Percentiles rank a stretch among this genome's conserved stretches.
phyloP scores from a whole-genome alignment of 164 flowering plant genomes.

The Dillenia turbinata region DNA sequence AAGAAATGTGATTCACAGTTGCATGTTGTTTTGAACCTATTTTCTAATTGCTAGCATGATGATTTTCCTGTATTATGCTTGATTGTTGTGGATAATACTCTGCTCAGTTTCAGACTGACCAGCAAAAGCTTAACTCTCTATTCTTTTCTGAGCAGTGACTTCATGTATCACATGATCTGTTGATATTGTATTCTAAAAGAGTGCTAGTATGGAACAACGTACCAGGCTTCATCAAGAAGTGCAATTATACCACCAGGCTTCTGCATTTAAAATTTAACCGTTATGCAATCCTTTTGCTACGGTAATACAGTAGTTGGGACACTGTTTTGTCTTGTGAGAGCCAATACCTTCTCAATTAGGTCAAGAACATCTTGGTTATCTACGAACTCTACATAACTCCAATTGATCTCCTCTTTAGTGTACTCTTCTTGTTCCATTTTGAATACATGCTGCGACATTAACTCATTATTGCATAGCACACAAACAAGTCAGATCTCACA shows the following conservation, averaged over 20 bases:
- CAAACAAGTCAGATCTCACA: no score
- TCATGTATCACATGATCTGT: no score
- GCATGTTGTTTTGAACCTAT: no score
- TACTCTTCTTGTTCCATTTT: conserved; percentile 93
- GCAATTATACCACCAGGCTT: conserved; percentile 90
- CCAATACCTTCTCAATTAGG: conserved; percentile 72
- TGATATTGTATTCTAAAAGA: neutral
- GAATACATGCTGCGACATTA: conserved; percentile 65
- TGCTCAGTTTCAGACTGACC: no score
- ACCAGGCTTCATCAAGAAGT: conserved; percentile 92
- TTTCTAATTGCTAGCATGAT: neutral
- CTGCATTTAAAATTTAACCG: conserved; percentile 33
- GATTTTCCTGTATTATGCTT: no score
- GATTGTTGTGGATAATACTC: no score
- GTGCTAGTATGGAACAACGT: conserved; percentile 15
- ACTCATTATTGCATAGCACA: neutral
- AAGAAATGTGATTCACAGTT: neutral
- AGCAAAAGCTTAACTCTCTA: no score
- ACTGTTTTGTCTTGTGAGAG: neutral
- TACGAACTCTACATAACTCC: conserved; percentile 91
- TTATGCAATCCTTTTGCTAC: neutral
- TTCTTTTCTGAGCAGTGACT: no score
- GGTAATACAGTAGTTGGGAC: neutral
- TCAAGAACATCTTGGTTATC: conserved; percentile 89
- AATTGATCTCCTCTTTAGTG: conserved; percentile 72